Conservation (phyloP, 1,284 basidiomycete species). For the Apiotrichum laibachii region DNA sequence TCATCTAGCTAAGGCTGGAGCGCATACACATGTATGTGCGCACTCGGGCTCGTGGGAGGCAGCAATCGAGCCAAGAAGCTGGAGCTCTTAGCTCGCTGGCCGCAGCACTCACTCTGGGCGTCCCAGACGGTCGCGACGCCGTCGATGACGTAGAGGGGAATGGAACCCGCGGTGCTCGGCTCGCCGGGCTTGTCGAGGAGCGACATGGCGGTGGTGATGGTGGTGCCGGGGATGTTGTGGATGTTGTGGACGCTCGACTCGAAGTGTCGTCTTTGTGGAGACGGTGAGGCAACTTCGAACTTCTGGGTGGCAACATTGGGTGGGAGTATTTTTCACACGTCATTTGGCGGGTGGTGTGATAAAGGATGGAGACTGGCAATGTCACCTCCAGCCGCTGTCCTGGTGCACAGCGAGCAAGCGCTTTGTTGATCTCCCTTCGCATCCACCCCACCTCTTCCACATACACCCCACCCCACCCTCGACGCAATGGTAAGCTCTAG, state of each 20-base stretch:
- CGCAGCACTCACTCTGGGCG: slow-evolving; percentile 39
- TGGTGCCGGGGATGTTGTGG: not conserved
- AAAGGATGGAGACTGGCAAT: not conserved
- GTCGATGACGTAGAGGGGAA: slow-evolving; percentile 47
- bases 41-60: not conserved
- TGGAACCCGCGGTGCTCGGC: slow-evolving; percentile 13
- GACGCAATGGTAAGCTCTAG: slow-evolving; percentile 11
- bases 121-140: slow-evolving; percentile 52
- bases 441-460: no score
- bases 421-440: not conserved
- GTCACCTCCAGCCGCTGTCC: no score
- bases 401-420: not conserved
- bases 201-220: slow-evolving; percentile 1
- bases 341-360: not conserved
- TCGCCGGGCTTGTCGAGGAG: slow-evolving; percentile 11
- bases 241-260: not conserved
- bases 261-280: not conserved
- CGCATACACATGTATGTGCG: not conserved
- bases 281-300: not conserved
- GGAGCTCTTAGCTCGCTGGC: no score
- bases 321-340: not conserved
- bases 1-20: no score
- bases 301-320: not conserved
- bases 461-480: not conserved
- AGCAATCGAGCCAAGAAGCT: no score